Evolutionary conservation across 225 moss, liverwort and hornwort species (phyloP).

Genomic region (Asterella californica): DNA sequence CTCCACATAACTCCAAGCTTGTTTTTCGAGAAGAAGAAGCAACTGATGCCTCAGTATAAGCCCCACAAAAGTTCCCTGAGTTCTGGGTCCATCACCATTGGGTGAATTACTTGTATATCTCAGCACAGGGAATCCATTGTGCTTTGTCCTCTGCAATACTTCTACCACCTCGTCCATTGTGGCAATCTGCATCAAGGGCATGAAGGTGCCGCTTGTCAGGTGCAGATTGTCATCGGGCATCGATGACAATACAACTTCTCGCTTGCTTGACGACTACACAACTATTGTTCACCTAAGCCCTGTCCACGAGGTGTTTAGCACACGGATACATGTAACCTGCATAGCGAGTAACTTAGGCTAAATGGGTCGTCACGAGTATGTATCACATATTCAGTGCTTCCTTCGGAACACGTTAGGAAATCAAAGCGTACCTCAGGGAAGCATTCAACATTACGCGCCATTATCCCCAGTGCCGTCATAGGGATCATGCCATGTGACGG

Average conservation of each 20-base stretch:
- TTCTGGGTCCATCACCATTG: slow-evolving; percentile 30
- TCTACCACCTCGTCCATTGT: slow-evolving; percentile 49
- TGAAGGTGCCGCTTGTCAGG: neutral
- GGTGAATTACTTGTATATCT: slow-evolving; percentile 31
- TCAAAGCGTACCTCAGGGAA: slow-evolving; percentile 53
- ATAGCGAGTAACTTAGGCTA: neutral
- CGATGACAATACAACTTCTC: neutral
- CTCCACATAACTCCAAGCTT: slow-evolving; percentile 54
- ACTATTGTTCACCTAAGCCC: neutral
- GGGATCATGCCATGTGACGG: slow-evolving; percentile 64
- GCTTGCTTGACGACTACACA: neutral
- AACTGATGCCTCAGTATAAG: slow-evolving; percentile 77
- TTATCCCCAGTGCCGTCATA: slow-evolving; percentile 63
- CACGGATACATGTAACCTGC: neutral
- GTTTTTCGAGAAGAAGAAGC: slow-evolving; percentile 65
- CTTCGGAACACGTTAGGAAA: neutral
- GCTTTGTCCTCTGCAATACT: slow-evolving; percentile 51
- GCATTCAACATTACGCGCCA: slow-evolving; percentile 56
- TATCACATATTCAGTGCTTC: neutral
- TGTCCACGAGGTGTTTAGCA: neutral
- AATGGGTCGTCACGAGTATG: no score
- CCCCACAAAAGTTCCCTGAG: slow-evolving; percentile 64
- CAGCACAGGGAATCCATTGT: slow-evolving; percentile 81
- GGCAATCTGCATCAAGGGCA: slow-evolving; percentile 43
- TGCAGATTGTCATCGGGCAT: neutral